Evolutionary conservation across 257 asterid species (phyloP).

Genomic region (Capsicum rhomboideum): DNA sequence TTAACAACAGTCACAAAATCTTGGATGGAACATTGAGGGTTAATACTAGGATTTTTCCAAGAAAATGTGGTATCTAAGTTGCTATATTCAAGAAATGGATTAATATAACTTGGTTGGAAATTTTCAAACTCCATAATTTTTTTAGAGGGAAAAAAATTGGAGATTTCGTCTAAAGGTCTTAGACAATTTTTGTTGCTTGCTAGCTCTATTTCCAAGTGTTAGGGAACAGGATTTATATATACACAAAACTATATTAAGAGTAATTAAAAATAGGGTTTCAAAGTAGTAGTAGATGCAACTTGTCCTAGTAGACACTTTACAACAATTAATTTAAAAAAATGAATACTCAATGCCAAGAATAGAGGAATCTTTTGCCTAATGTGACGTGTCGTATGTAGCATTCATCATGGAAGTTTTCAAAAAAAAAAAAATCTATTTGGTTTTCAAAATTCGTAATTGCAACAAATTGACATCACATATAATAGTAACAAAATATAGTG

Average conservation of each 20-base stretch:
- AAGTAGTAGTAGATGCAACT: background rate
- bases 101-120: constrained; percentile 4
- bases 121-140: constrained; percentile 10
- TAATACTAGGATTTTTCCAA: background rate
- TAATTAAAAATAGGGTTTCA: background rate
- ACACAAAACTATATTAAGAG: background rate
- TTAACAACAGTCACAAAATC: background rate
- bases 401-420: background rate
- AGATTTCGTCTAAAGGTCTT: background rate
- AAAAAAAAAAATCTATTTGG: background rate
- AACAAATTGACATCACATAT: background rate
- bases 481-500: background rate
- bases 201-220: background rate
- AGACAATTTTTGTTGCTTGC: background rate
- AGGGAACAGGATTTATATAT: constrained; percentile 1
- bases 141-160: background rate
- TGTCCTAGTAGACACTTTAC: background rate
- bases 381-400: background rate
- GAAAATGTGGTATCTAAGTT: constrained; percentile 1
- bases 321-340: background rate
- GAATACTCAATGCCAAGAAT: background rate
- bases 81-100: background rate
- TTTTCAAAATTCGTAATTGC: background rate
- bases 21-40: constrained; percentile 1
- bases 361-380: constrained; percentile 5